phyloP scores from a whole-genome alignment of 2,329 filamentous ascomycete species.

The Paraphoma sp. region DNA sequence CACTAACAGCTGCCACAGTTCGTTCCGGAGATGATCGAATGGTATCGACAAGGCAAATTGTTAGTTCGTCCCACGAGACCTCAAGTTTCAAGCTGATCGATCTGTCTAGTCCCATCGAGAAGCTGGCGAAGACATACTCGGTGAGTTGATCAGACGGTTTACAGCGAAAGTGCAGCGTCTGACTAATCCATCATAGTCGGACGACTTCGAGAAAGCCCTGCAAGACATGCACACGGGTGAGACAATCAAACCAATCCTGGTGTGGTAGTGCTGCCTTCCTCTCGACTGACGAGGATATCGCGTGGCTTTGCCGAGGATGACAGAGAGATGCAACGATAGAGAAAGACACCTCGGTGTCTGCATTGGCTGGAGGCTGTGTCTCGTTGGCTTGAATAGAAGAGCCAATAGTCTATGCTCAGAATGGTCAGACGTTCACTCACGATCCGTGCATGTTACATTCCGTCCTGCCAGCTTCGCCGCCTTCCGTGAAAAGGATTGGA shows the following conservation, averaged over 20 bases:
- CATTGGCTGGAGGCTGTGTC: too few relatives aligned
- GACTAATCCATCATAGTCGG: constrained; percentile 33
- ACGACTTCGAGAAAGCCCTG: constrained; percentile 50
- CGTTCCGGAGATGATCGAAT: constrained; percentile 57
- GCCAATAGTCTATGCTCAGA: too few relatives aligned
- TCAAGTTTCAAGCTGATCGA: too few relatives aligned
- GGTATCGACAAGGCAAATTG: constrained; percentile 56
- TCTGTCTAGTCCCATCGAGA: constrained; percentile 48
- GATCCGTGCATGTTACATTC: too few relatives aligned
- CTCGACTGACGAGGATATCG: too few relatives aligned
- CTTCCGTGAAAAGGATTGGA: too few relatives aligned
- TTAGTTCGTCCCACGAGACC: constrained; percentile 1
- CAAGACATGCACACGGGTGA: constrained; percentile 52
- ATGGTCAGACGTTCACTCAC: too few relatives aligned
- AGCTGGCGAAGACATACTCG: constrained; percentile 53
- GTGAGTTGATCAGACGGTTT: constrained; percentile 4
- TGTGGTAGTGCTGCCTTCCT: constrained; percentile 36
- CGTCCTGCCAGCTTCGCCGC: too few relatives aligned
- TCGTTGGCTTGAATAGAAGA: too few relatives aligned
- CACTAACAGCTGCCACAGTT: constrained; percentile 29
- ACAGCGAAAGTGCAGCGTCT: not conserved
- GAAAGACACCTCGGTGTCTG: too few relatives aligned
- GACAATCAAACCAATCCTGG: constrained; percentile 52
- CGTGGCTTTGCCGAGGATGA: too few relatives aligned
- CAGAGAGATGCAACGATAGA: too few relatives aligned